Evolutionary conservation across 768 basidiomycete species (phyloP).

Genomic region (Roridomyces roridus): DNA sequence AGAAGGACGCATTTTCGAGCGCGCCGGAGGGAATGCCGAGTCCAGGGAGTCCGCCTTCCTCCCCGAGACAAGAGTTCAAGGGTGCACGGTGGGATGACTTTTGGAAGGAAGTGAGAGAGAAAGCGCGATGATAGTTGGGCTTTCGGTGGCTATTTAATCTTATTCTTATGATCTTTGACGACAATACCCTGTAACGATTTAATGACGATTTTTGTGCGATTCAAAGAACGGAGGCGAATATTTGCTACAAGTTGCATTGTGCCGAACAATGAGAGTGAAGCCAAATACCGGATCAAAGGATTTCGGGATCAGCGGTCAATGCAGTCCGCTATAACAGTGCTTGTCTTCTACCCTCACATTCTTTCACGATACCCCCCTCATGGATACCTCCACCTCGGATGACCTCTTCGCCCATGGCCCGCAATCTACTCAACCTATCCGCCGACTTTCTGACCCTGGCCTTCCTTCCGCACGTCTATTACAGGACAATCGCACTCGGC

Average conservation of each 20-base stretch:
- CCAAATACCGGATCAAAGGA: too few species aligned
- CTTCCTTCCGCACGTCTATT: slow-evolving; percentile 7
- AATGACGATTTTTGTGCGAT: too few species aligned
- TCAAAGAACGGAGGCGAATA: too few species aligned
- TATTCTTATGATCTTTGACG: slow-evolving; percentile 20
- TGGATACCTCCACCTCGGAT: slow-evolving; percentile 11
- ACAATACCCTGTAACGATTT: slow-evolving; percentile 23
- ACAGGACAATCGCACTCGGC: slow-evolving; percentile 5
- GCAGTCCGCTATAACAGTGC: too few species aligned
- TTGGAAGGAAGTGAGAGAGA: slow-evolving; percentile 50
- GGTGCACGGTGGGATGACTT: slow-evolving; percentile 48
- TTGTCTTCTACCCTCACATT: too few species aligned
- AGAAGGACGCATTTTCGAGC: slow-evolving; percentile 50
- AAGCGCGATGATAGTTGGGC: slow-evolving; percentile 26
- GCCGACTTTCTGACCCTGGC: slow-evolving; percentile 22
- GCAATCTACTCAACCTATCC: not conserved
- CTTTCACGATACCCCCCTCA: not conserved
- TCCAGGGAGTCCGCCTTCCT: slow-evolving; percentile 9
- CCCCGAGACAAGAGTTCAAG: slow-evolving; percentile 17
- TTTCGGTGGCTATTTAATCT: slow-evolving; percentile 4
- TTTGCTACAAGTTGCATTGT: too few species aligned
- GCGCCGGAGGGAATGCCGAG: slow-evolving; percentile 16
- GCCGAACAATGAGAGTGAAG: too few species aligned
- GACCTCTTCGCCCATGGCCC: slow-evolving; percentile 3
- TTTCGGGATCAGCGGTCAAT: too few species aligned